Evolutionary conservation across 805 yeast genomes (phyloP).

Genomic region (Starmerella kuoi): DNA sequence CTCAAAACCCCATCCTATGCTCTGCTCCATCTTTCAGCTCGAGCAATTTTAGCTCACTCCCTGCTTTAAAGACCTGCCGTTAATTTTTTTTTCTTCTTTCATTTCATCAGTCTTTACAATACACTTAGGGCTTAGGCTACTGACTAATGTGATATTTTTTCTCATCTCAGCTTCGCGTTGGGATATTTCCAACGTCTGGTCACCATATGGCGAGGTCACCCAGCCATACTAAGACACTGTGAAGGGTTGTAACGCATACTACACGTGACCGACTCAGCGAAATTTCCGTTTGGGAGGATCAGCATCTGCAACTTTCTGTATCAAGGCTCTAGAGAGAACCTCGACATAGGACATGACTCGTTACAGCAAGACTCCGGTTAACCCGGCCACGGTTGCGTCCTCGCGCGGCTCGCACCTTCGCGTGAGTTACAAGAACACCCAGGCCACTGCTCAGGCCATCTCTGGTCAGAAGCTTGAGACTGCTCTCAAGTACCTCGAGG

Average conservation of each 20-base stretch:
- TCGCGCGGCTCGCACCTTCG: slow-evolving; percentile 99
- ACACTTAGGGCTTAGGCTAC: slow-evolving; percentile 6
- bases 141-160: too few relatives aligned
- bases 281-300: neutral
- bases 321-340: slow-evolving; percentile 6
- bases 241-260: too few relatives aligned
- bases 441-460: slow-evolving; percentile 98
- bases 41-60: too few relatives aligned
- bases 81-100: too few relatives aligned
- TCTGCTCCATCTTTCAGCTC: too few relatives aligned
- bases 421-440: slow-evolving; percentile 99
- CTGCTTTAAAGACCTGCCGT: too few relatives aligned
- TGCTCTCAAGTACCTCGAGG: slow-evolving; percentile 91
- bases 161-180: too few relatives aligned
- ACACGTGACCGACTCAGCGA: slow-evolving; percentile 7
- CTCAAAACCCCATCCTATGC: too few relatives aligned
- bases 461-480: slow-evolving; percentile 94
- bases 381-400: slow-evolving; percentile 98
- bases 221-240: too few relatives aligned
- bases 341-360: slow-evolving; percentile 63
- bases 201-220: too few relatives aligned
- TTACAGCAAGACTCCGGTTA: slow-evolving; percentile 97
- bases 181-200: too few relatives aligned
- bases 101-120: too few relatives aligned
- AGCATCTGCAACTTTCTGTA: slow-evolving; percentile 3